Base-by-base conservation (phyloP, 139 green algal species). In the Mesotaenium endlicherianum region DNA sequence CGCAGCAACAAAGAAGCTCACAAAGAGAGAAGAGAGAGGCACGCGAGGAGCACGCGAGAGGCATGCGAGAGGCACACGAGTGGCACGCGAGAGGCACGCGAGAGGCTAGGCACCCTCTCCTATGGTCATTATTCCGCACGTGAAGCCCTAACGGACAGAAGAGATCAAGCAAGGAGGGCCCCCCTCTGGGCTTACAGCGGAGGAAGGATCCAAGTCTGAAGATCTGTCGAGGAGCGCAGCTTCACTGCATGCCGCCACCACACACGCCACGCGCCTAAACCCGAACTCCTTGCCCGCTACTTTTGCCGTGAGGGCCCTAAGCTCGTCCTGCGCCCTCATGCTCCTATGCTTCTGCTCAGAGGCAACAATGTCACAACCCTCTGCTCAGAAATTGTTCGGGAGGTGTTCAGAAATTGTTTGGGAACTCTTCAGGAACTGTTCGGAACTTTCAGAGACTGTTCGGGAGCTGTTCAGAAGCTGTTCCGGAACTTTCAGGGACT, bases 271-370 rank as follows among this genome's bases (percentile, higher is more conserved):
- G 5, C 75, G 75, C 31, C 42, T 42, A 34, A 82, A 82, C n/a
- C 57, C 75, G 16, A 47, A 30, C 57, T 82, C 44, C 14, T 40
- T 45, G 34, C 75, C 75, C 42, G 75, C 75, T 5, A 82, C 58
- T 34, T 82, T 82, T 41, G 55, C 60, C 26, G 41, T 41, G 30
- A 82, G 59, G 5, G 42, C 31, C 5, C 34, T n/a, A n/a, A 30
- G 40, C 58, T 82, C 75, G 30, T 77, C 75, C 8, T 82, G n/a
- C 42, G 41, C 75, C 59, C 38, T 75, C 58, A 82, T 82, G 5
- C 34, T 17, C 6, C 75, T 3, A 34, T 82, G 75, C 17, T 34
- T 40, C 75, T 82, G 57, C n/a, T 42, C 75, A 79, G 50, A 64
- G 20, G 50, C 20, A 64, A 64, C 50, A 20, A 40, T 38, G 6